Evolutionary conservation across 305 asterid genomes (phyloP), one percentile per base, ranked within the genome.

Genomic region (Fraxinus velutina): DNA sequence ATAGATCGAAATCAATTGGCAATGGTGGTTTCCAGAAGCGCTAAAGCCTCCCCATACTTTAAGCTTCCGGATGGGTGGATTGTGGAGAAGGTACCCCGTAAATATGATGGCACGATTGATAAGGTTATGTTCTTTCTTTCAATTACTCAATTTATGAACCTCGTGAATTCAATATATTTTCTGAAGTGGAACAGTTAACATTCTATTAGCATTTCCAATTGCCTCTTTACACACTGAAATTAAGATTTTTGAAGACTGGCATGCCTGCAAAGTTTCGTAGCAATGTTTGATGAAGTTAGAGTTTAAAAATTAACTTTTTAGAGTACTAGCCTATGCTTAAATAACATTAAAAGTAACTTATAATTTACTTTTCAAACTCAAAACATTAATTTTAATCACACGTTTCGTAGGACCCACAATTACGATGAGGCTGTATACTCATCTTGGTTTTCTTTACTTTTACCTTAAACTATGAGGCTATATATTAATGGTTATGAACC

Each of bases 41-140:
- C 84, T 73, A 82, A 87, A 64, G 79, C 74, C 13, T 27, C 52
- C 42, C 82, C 92, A 27, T 88, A 84, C 13, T 30, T 44, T 75
- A 70, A 82, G 66, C 91, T 93, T 80, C 98, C 98, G 1, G 94
- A 93, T 82, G 98, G 97, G 73, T 92, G 98, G 98, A 77, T 92
- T 68, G 89, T 94, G 77, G 94, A 91, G 88, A 89, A 90, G 84
- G 92, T 90, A 71, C 95, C 92, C 30, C 94, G 98, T 62, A 87
- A 80, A 82, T 12, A 4, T 33, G 29, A 74, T 36, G 27, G 68
- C 78, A 36, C 52, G 3, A 29, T 60, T 0, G 97, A 93, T 83
- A 95, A 87, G 96, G 98, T 94, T 84, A 87, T 60, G 6, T 33
- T 72, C 60, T 52, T 24, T 52, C 52, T 37, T 9, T 21, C 50